A percentile compares a stretch with the other conserved stretches of the same genome.
Conservation (phyloP, 805 yeast genomes). For the Candida coleopterorum region DNA sequence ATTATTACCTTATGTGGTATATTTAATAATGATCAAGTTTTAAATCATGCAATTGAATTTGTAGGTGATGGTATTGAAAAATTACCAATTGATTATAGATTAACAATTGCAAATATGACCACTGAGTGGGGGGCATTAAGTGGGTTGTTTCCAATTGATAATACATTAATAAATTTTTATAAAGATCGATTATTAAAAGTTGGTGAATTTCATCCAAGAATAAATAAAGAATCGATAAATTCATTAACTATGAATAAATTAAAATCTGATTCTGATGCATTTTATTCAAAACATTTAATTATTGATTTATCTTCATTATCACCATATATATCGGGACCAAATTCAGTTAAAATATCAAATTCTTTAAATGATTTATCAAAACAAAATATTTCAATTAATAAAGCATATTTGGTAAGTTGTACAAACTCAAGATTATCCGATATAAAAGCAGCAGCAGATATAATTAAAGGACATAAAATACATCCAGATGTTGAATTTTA, state of each 20-base stretch:
- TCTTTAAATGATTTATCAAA: slow-evolving; percentile 70
- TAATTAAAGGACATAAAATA: slow-evolving; percentile 74
- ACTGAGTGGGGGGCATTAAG: slow-evolving; percentile 99
- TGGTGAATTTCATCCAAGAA: slow-evolving; percentile 73
- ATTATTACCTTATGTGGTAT: slow-evolving; percentile 94
- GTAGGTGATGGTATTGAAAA: slow-evolving; percentile 72
- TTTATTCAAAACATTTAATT: slow-evolving; percentile 81
- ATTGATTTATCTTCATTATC: slow-evolving; percentile 77
- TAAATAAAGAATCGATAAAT: slow-evolving; percentile 58
- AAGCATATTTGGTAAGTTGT: slow-evolving; percentile 97
- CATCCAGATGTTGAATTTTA: slow-evolving; percentile 92
- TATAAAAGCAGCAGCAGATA: slow-evolving; percentile 89
- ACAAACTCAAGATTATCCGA: slow-evolving; percentile 93
- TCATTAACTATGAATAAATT: slow-evolving; percentile 40
- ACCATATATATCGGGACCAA: slow-evolving; percentile 94
- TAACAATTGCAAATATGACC: slow-evolving; percentile 95
- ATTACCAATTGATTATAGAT: slow-evolving; percentile 74
- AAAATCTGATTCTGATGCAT: slow-evolving; percentile 70
- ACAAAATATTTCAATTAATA: slow-evolving; percentile 73
- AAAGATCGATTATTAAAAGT: slow-evolving; percentile 52
- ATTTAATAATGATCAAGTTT: slow-evolving; percentile 87
- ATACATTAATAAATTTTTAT: slow-evolving; percentile 73
- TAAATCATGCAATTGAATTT: slow-evolving; percentile 92
- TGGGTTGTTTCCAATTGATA: slow-evolving; percentile 96
- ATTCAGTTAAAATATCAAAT: slow-evolving; percentile 88